A percentile compares a stretch with the other conserved stretches of the same genome.
Evolutionary conservation across 1,139 yeast species (phyloP).

Genomic region (Suhomyces anneliseae): DNA sequence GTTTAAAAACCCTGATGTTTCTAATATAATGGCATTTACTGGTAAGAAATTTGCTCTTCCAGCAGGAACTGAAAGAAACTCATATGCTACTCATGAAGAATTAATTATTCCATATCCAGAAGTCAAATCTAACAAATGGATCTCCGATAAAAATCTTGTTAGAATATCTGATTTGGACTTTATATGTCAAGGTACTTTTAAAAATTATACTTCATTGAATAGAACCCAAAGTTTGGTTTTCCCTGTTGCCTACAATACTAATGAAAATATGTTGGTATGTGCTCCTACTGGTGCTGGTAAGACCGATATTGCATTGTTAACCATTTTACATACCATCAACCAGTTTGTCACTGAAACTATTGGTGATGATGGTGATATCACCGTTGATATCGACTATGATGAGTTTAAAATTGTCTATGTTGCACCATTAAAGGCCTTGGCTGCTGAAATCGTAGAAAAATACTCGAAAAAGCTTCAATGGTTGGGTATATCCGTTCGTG

Average conservation of each 20-base stretch:
- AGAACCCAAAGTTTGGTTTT: conserved; percentile 89
- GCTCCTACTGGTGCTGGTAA: conserved; percentile 99
- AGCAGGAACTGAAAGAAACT: conserved; percentile 70
- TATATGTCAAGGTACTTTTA: conserved; percentile 82
- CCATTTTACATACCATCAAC: conserved; percentile 79
- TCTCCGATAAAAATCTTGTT: conserved; percentile 56
- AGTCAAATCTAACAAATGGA: conserved; percentile 45
- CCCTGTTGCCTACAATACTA: conserved; percentile 89
- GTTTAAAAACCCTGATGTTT: conserved; percentile 60
- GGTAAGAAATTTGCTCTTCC: conserved; percentile 85
- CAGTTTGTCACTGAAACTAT: conserved; percentile 54
- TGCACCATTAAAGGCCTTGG: conserved; percentile 94
- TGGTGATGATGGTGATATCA: conserved; percentile 49
- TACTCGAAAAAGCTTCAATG: conserved; percentile 75
- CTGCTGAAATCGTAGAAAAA: conserved; percentile 95
- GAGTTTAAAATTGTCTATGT: conserved; percentile 91
- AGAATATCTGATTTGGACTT: conserved; percentile 65
- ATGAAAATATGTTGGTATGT: conserved; percentile 94
- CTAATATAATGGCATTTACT: conserved; percentile 66
- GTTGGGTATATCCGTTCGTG: conserved; percentile 84
- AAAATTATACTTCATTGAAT: conserved; percentile 73
- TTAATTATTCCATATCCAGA: conserved; percentile 77
- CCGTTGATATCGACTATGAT: conserved; percentile 68
- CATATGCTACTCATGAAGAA: conserved; percentile 72
- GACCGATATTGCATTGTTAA: conserved; percentile 89